Base-by-base conservation (phyloP, 1,284 basidiomycete genomes). In the Pterula multifida region DNA sequence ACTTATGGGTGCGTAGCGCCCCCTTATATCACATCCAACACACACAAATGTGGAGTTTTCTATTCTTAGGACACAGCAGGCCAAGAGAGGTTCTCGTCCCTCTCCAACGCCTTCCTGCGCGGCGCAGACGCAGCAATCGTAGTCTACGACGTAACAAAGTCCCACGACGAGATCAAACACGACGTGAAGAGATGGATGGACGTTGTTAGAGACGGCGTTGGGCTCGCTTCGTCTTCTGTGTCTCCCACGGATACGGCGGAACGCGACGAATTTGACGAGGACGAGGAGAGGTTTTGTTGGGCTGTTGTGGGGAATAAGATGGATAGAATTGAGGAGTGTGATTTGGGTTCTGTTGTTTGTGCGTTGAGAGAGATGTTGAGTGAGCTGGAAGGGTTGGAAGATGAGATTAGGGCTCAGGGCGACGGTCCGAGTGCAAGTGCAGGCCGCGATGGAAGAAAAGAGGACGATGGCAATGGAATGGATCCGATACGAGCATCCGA, bases 251-350 rank as follows among this genome's bases (percentile, higher is more conserved):
- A n/a, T n/a, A n/a, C n/a, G n/a, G n/a, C n/a, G n/a, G n/a, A n/a
- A n/a, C n/a, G n/a, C n/a, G n/a, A n/a, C n/a, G n/a, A n/a, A n/a
- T n/a, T n/a, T n/a, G 63, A 67, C 2, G 81, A 85, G 42, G 78
- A 81, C 17, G 59, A 74, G 42, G 70, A 73, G 44, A 72, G 78
- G 26, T 90, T 79, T 59, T 85, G 84, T 57, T 81, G 78, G 53
- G 76, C 83, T 4, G 72, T 88, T 4, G 86, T 90, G 1, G 88
- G 87, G 48, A 89, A 88, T 65, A 91, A 91, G 68, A 69, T 75
- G 3, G 87, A 90, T 61, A 60, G 86, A 53, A 48, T 60, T 28
- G 48, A 57, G 4, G 52, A 54, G 46, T 51, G 25, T 32, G 36
- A 49, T 54, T 57, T 45, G 49, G n/a, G 45, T 42, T 49, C 45